A percentile compares a stretch with the other conserved stretches of the same genome.
Conservation (phyloP, 2,329 filamentous ascomycete species). For the Scedosporium dehoogii region DNA sequence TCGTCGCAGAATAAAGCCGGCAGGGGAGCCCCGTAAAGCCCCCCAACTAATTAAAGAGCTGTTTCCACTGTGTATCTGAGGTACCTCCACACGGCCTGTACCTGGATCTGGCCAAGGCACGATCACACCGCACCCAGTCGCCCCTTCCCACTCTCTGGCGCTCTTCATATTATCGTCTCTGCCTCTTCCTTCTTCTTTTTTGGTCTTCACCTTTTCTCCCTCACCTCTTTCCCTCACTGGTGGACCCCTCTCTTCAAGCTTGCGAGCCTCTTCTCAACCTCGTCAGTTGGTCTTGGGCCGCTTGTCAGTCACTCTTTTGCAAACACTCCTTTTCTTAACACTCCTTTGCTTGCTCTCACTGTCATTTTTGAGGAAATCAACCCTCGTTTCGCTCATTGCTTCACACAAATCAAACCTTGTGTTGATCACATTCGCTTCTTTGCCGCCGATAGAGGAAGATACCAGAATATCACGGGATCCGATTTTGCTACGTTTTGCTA, state of each 20-base stretch:
- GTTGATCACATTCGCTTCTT: constrained; percentile 7
- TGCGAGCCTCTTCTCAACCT: background rate
- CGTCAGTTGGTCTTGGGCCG: background rate
- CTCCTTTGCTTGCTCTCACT: background rate
- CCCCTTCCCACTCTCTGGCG: background rate
- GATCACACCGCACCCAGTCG: background rate
- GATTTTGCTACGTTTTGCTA: background rate
- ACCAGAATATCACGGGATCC: background rate
- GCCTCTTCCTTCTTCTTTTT: background rate
- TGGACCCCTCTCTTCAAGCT: background rate
- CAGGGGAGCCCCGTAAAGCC: background rate
- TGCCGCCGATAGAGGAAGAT: background rate
- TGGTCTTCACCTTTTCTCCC: constrained; percentile 1
- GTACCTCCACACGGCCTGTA: background rate
- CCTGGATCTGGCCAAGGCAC: background rate
- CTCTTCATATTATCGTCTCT: constrained; percentile 1
- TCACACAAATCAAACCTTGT: background rate
- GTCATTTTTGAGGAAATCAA: background rate
- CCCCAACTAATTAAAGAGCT: background rate
- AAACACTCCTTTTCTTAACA: background rate
- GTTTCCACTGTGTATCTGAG: background rate
- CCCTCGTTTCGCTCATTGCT: background rate
- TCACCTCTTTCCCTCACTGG: background rate
- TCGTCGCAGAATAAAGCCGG: constrained; percentile 5
- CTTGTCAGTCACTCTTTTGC: constrained; percentile 4